Conservation (phyloP, 768 basidiomycete species). For the Lactifluus piperatus region DNA sequence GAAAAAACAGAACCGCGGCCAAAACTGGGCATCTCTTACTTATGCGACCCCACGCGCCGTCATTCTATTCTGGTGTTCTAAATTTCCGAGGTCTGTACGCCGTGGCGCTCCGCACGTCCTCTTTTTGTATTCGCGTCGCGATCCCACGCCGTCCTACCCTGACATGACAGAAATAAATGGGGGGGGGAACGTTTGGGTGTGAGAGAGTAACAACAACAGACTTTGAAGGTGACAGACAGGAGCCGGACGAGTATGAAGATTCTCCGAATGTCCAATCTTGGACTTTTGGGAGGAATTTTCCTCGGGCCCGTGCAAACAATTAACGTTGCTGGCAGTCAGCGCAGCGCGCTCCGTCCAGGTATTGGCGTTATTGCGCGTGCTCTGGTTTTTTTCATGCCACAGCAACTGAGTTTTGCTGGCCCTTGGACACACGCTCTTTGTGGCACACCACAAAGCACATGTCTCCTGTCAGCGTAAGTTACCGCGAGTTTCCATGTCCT, state of each 20-base stretch:
- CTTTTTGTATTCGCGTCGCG: background rate
- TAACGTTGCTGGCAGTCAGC: background rate
- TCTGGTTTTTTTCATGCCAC: background rate
- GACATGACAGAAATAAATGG: background rate
- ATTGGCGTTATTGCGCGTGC: background rate
- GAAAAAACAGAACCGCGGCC: background rate
- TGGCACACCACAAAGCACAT: constrained; percentile 1
- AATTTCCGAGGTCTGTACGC: background rate
- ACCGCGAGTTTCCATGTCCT: background rate
- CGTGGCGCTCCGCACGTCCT: background rate
- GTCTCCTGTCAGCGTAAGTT: constrained; percentile 3
- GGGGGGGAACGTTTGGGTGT: too few relatives aligned
- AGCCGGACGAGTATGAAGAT: background rate
- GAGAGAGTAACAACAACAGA: too few relatives aligned
- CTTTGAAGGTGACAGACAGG: too few relatives aligned
- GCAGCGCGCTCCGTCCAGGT: too few relatives aligned
- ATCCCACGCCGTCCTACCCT: background rate
- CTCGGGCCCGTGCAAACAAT: background rate
- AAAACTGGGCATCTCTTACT: background rate
- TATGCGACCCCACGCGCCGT: background rate
- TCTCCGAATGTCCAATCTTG: background rate
- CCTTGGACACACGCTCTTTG: constrained; percentile 1
- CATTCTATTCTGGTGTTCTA: background rate
- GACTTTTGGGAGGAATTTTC: background rate
- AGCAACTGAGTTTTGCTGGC: too few relatives aligned